Evolutionary conservation across 768 basidiomycete species (phyloP).

Genomic region (Leccinum pellstonianum): DNA sequence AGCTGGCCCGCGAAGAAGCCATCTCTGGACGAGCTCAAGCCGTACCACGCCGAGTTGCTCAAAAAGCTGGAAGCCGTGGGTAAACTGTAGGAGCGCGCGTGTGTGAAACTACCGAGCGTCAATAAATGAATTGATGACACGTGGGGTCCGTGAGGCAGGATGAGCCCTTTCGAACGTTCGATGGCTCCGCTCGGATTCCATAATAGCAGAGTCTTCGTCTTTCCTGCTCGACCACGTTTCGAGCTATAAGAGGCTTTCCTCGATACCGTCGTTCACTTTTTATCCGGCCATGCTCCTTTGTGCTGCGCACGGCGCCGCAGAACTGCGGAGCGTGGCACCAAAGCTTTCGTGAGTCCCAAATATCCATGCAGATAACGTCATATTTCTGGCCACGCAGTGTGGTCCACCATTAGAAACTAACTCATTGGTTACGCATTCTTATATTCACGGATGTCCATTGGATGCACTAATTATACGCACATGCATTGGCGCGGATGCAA

Average conservation of each 20-base stretch:
- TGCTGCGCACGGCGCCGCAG: neutral
- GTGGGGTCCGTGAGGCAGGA: neutral
- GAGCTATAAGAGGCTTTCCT: neutral
- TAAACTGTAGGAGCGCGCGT: constrained; percentile 16
- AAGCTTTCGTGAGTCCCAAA: neutral
- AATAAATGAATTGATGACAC: neutral
- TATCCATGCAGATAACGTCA: neutral
- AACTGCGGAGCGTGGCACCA: neutral
- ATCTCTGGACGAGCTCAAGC: constrained; percentile 23
- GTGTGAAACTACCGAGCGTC: neutral
- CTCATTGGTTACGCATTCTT: neutral
- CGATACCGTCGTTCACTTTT: neutral
- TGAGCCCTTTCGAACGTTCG: neutral
- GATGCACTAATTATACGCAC: neutral
- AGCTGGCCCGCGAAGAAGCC: constrained; percentile 51
- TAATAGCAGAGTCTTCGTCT: too few species aligned
- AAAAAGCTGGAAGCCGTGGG: constrained; percentile 15
- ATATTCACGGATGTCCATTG: neutral
- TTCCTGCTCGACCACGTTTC: neutral
- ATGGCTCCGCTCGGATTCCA: neutral
- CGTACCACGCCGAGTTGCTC: constrained; percentile 19
- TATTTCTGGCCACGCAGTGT: neutral
- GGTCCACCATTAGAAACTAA: neutral
- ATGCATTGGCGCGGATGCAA: neutral
- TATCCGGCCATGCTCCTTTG: neutral